Evolutionary conservation across 2,329 filamentous ascomycete species (phyloP).

Genomic region (Diplodia seriata): DNA sequence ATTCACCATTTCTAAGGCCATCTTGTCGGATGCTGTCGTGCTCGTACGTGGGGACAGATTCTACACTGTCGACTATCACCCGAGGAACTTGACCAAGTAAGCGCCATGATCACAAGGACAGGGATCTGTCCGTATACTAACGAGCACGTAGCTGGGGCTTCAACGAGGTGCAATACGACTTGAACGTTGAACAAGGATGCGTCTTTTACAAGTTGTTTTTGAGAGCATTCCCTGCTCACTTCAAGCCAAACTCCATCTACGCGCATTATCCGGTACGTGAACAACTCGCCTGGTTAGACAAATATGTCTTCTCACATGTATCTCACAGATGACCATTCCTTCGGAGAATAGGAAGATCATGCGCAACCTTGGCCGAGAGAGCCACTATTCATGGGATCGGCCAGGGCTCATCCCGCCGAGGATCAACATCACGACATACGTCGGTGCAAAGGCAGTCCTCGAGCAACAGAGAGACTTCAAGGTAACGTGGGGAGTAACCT

Average conservation of each 20-base stretch:
- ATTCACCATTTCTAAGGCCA: conserved; percentile 76
- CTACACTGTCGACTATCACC: conserved; percentile 73
- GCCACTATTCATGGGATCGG: conserved; percentile 70
- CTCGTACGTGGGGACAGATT: conserved; percentile 78
- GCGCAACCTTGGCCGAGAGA: conserved; percentile 66
- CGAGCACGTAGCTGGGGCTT: conserved; percentile 67
- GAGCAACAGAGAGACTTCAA: conserved; percentile 65
- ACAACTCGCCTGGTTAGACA: not conserved
- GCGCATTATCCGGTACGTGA: conserved; percentile 68
- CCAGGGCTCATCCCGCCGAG: conserved; percentile 59
- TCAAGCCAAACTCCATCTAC: conserved; percentile 77
- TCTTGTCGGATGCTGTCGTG: conserved; percentile 76
- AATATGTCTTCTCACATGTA: not conserved
- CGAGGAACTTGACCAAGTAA: conserved; percentile 70
- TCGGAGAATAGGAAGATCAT: conserved; percentile 73
- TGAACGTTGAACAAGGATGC: conserved; percentile 76
- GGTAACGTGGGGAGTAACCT: conserved; percentile 66
- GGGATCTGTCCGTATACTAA: not conserved
- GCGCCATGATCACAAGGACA: not conserved
- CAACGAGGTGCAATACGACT: conserved; percentile 74
- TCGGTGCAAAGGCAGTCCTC: conserved; percentile 65
- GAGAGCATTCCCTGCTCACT: conserved; percentile 77
- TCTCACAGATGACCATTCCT: conserved; percentile 63
- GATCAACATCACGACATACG: conserved; percentile 64
- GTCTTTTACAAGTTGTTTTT: conserved; percentile 83